Evolutionary conservation across 2,329 filamentous ascomycete genomes (phyloP).

Genomic region (Fusarium sambucinum): DNA sequence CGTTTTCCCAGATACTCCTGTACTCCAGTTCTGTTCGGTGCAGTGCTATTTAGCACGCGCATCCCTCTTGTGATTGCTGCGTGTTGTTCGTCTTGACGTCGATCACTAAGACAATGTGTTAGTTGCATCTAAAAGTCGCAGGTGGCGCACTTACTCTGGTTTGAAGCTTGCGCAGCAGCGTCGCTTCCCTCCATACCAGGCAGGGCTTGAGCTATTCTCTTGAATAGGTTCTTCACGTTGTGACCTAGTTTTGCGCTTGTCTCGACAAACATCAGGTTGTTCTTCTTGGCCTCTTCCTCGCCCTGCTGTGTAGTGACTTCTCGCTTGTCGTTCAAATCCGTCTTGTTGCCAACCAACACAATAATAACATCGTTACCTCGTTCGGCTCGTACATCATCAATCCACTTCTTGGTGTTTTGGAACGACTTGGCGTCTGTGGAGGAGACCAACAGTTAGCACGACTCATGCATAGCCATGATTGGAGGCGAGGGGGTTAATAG

Average conservation of each 20-base stretch:
- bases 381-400: conserved; percentile 96
- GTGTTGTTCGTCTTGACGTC: conserved; percentile 87
- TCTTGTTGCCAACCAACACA: conserved; percentile 98
- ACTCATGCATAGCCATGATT: conserved; percentile 27
- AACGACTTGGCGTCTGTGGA: conserved; percentile 87
- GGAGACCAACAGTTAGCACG: conserved; percentile 35
- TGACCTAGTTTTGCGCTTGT: conserved; percentile 97
- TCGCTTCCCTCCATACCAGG: conserved; percentile 97
- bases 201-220: conserved; percentile 96
- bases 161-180: conserved; percentile 76
- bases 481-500: conserved; percentile 13
- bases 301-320: conserved; percentile 97
- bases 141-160: conserved; percentile 76
- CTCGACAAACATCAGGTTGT: conserved; percentile 98
- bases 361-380: conserved; percentile 99
- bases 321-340: conserved; percentile 96
- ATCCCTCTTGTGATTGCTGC: conserved; percentile 78
- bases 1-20: conserved; percentile 42
- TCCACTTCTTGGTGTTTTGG: conserved; percentile 99
- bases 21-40: conserved; percentile 42
- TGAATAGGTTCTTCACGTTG: conserved; percentile 97
- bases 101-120: conserved; percentile 73
- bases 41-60: conserved; percentile 57
- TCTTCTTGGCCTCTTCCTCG: conserved; percentile 97
- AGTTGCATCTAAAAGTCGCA: neutral